A percentile compares a stretch with the other conserved stretches of the same genome.
These are phyloP conservation scores for Kazachstania sp. DNA, from an alignment of 1,139 yeast genomes.

Conservation along the genomic window DNA sequence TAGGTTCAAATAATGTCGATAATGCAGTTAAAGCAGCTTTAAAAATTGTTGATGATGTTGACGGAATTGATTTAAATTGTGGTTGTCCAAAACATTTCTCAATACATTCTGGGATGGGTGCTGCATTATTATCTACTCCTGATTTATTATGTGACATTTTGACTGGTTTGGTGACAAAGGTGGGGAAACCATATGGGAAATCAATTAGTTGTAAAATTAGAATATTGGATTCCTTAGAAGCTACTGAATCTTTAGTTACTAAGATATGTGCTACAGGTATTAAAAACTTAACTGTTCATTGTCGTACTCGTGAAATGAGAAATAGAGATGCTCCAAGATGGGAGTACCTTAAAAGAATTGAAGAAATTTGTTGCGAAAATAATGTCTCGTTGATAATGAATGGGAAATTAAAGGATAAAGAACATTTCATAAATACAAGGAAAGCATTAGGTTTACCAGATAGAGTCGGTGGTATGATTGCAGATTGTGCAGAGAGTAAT, in stretches of 20 bases:
- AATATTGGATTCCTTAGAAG: constrained; percentile 50
- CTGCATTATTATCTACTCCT: constrained; percentile 78
- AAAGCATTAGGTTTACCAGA: constrained; percentile 38
- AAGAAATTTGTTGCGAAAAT: constrained; percentile 51
- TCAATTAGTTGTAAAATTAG: constrained; percentile 90
- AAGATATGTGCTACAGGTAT: constrained; percentile 75
- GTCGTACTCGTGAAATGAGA: constrained; percentile 84
- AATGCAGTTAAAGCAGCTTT: constrained; percentile 83
- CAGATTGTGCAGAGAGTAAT: constrained; percentile 80
- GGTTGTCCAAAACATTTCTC: constrained; percentile 94
- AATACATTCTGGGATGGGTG: constrained; percentile 94
- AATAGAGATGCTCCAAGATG: constrained; percentile 76
- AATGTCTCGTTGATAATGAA: constrained; percentile 70
- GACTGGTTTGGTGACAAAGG: constrained; percentile 57
- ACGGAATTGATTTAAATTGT: constrained; percentile 86
- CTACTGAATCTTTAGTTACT: constrained; percentile 55
- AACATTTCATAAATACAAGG: constrained; percentile 50
- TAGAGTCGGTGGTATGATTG: constrained; percentile 83
- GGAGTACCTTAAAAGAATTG: constrained; percentile 52
- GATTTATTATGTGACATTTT: constrained; percentile 66
- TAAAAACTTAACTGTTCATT: constrained; percentile 75
- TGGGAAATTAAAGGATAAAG: constrained; percentile 57
- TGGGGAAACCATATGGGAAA: constrained; percentile 67
- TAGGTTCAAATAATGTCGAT: constrained; percentile 79
- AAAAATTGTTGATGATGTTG: constrained; percentile 74